Evolutionary conservation across 2,329 filamentous ascomycete genomes (phyloP).

Genomic region (Fonsecaea pedrosoi): DNA sequence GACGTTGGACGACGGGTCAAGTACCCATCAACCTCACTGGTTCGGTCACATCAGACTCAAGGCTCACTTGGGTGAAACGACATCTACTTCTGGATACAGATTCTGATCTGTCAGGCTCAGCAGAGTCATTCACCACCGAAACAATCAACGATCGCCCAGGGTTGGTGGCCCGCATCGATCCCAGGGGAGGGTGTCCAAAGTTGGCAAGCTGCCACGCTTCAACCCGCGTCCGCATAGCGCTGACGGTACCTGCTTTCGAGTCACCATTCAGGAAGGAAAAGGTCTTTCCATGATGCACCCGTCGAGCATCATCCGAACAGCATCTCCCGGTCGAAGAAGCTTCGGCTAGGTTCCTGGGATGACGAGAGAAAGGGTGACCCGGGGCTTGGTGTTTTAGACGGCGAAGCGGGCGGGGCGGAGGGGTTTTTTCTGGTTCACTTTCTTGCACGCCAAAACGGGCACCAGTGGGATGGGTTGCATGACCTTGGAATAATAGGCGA

Average conservation of each 20-base stretch:
- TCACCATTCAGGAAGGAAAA: background rate
- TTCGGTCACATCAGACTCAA: no score
- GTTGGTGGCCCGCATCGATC: background rate
- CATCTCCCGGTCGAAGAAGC: background rate
- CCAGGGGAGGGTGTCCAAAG: background rate
- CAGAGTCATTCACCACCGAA: background rate
- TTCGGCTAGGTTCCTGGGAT: constrained; percentile 6
- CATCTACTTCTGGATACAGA: constrained; percentile 15
- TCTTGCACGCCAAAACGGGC: background rate
- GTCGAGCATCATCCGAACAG: background rate
- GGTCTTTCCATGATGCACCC: background rate
- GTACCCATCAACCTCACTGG: background rate
- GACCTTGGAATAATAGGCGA: background rate
- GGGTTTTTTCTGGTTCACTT: no score
- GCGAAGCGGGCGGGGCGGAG: background rate
- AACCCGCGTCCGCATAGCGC: constrained; percentile 11
- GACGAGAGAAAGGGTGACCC: background rate
- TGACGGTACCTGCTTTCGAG: constrained; percentile 23
- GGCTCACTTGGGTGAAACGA: background rate
- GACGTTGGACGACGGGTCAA: no score
- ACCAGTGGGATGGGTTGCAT: background rate
- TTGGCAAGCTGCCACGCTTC: constrained; percentile 8
- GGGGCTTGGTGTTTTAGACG: background rate
- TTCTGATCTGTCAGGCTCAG: constrained; percentile 15
- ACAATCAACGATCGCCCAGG: background rate